A percentile compares a stretch with the other conserved stretches of the same genome.
Conservation (phyloP, 805 yeast species). For the Schwanniomyces yamadae region DNA sequence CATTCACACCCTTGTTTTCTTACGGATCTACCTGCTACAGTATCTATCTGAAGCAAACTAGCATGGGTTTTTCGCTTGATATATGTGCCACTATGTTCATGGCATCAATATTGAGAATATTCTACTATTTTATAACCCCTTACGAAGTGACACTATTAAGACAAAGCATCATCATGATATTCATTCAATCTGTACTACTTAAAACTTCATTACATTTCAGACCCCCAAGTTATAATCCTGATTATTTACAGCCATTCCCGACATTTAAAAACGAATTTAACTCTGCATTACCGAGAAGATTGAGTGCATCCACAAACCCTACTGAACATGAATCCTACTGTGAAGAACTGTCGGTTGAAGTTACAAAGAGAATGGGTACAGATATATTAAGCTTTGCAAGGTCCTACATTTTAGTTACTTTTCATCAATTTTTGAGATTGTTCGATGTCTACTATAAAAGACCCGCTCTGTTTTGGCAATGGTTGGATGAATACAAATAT, state of each 20-base stretch:
- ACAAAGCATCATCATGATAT: constrained; percentile 84
- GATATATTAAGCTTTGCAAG: constrained; percentile 8
- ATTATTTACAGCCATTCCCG: constrained; percentile 28
- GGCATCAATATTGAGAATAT: constrained; percentile 69
- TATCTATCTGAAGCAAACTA: constrained; percentile 60
- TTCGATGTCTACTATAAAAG: constrained; percentile 71
- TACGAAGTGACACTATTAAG: constrained; percentile 76
- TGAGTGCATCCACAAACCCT: constrained; percentile 11
- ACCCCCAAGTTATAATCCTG: constrained; percentile 36
- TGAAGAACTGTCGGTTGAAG: constrained; percentile 6
- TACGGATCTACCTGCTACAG: constrained; percentile 80
- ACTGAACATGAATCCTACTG: constrained; percentile 17
- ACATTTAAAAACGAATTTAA: constrained; percentile 27
- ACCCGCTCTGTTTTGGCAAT: constrained; percentile 80
- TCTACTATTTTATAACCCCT: constrained; percentile 76
- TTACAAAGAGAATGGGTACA: constrained; percentile 2
- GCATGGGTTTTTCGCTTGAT: constrained; percentile 85
- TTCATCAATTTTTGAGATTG: constrained; percentile 45
- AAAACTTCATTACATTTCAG: constrained; percentile 62
- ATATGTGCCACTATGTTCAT: constrained; percentile 89
- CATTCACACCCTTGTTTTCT: constrained; percentile 81
- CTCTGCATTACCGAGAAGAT: constrained; percentile 19
- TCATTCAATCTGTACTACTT: constrained; percentile 66
- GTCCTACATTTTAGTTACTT: constrained; percentile 10
- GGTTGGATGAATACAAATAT: constrained; percentile 59